phyloP scores from a whole-genome alignment of 2,329 filamentous ascomycete species.

The Penicillium frequentans region DNA sequence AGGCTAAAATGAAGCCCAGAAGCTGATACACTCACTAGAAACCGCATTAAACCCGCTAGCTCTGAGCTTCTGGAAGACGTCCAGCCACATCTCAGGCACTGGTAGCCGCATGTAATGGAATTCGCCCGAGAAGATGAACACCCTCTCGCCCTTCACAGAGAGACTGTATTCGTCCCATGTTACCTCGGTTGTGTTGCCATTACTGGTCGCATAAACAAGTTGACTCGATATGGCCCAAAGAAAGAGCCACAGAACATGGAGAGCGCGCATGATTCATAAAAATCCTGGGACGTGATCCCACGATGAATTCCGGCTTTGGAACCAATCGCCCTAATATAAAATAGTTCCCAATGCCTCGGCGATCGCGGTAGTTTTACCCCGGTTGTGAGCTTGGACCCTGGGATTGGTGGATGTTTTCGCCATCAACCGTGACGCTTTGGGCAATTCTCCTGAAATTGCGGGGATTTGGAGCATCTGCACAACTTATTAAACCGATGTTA shows the following conservation, averaged over 20 bases:
- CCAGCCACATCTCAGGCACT: slow-evolving; percentile 55
- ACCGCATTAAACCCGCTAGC: slow-evolving; percentile 56
- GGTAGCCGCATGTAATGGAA: slow-evolving; percentile 57
- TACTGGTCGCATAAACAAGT: slow-evolving; percentile 30
- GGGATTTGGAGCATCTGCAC: slow-evolving; percentile 5
- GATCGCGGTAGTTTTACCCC: slow-evolving; percentile 23
- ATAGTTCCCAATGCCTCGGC: slow-evolving; percentile 12
- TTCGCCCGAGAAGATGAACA: slow-evolving; percentile 52
- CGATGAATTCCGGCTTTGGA: neutral
- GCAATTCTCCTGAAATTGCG: slow-evolving; percentile 20
- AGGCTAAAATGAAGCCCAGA: neutral
- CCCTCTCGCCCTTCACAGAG: slow-evolving; percentile 49
- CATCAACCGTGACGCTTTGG: slow-evolving; percentile 10
- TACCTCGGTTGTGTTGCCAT: slow-evolving; percentile 47
- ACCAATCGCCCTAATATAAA: neutral
- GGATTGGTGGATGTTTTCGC: slow-evolving; percentile 32
- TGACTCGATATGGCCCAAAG: slow-evolving; percentile 14
- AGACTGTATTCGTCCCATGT: slow-evolving; percentile 56
- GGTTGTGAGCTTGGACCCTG: neutral
- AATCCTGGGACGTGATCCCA: neutral
- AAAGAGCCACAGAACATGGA: slow-evolving; percentile 16
- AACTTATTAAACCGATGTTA: neutral
- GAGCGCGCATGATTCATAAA: slow-evolving; percentile 17
- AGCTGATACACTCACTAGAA: slow-evolving; percentile 31
- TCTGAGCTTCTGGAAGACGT: slow-evolving; percentile 57